A percentile compares a stretch with the other conserved stretches of the same genome.
Conservation (phyloP, 306 rosid species). For the Malus domestica region DNA sequence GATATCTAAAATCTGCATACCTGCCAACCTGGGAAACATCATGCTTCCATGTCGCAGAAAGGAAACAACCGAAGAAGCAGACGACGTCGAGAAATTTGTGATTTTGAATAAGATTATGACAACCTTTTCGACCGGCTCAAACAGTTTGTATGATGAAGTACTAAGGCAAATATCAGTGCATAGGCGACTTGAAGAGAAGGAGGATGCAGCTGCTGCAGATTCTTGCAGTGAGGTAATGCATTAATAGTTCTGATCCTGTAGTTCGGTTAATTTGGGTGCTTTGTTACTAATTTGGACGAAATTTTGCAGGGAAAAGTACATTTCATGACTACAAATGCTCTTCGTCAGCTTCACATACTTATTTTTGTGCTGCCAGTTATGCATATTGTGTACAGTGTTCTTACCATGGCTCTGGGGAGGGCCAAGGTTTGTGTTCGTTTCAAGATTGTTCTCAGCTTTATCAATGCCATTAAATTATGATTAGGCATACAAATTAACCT, state of each 20-base stretch:
- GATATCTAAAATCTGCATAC: slow-evolving; percentile 31
- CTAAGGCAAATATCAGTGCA: not conserved
- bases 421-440: slow-evolving; percentile 23
- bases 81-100: not conserved
- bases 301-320: slow-evolving; percentile 33
- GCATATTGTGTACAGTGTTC: slow-evolving; percentile 33
- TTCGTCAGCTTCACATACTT: slow-evolving; percentile 34
- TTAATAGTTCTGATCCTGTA: not conserved
- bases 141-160: not conserved
- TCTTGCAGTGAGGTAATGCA: slow-evolving; percentile 15
- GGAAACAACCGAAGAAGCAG: not conserved
- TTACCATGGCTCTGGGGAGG: slow-evolving; percentile 32
- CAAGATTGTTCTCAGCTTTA: not conserved
- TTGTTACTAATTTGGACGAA: not conserved
- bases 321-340: slow-evolving; percentile 19
- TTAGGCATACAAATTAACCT: not conserved
- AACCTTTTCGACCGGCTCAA: not conserved
- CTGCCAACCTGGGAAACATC: slow-evolving; percentile 10
- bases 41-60: slow-evolving; percentile 34
- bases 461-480: not conserved
- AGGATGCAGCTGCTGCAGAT: slow-evolving; percentile 2
- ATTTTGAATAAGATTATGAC: not conserved
- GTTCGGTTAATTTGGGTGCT: not conserved
- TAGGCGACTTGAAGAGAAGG: slow-evolving; percentile 13
- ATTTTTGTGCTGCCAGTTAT: slow-evolving; percentile 32